Evolutionary conservation across 257 asterid genomes (phyloP), one percentile per base, ranked within the genome.

Genomic region (Thymus quinquecostatus): DNA sequence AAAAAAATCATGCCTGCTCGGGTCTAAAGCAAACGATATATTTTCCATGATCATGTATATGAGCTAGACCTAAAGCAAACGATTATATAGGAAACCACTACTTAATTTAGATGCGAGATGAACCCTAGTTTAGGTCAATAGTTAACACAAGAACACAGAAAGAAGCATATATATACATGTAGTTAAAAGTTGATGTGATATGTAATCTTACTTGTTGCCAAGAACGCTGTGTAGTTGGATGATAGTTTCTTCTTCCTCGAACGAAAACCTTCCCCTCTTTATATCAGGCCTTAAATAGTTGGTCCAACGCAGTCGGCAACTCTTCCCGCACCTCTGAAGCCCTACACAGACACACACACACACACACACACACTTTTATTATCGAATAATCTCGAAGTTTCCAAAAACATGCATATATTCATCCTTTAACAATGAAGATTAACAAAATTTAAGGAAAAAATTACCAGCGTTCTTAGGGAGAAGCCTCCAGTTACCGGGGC

Each of bases 221-320:
- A 88, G 92, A 78, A 86, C 83, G 60, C 97, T 85, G 8, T 88
- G 97, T 32, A 91, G 91, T 76, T 91, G 96, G 34, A 91, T 86
- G 4, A 91, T 88, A 29, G 92, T 62, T 79, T 91, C 97, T 71
- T 91, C 97, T 72, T 91, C 97, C 64, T 91, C 97, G 74, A 88
- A 91, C 0, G 97, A 88, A 71, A 91, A 91, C 60, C 96, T 72
- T 68, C 97, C 97, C 74, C 97, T 78, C 82, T 88, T 90, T 75
- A 90, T 90, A 78, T 90, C 97, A 9, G 97, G 97, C 80, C 97
- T 86, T 12, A 90, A 55, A 33, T 90, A 88, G 76, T 90, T 88
- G 0, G 93, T 84, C 97, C 97, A 88, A 34, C 97, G 96, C 30
- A 90, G 92, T 10, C 97, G 90, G 63, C 96, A 88, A 67, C 97